Conservation (phyloP, 2,329 filamentous ascomycete genomes). For the Colletotrichum chrysophilum region DNA sequence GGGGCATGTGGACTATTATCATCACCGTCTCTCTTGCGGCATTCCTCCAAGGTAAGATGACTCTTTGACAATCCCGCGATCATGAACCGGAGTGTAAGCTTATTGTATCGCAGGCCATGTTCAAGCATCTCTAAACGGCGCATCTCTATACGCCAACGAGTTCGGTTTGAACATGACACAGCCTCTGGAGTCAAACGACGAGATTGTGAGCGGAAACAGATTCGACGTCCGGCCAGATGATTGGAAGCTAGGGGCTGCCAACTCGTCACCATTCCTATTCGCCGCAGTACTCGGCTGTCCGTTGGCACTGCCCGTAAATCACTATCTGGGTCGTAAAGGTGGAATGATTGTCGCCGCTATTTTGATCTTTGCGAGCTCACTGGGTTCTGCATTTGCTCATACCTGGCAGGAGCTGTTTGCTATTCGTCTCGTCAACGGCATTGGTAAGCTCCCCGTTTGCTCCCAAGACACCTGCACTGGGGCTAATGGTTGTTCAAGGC, state of each 20-base stretch:
- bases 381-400: conserved; percentile 38
- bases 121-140: conserved; percentile 48
- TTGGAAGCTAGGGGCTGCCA: conserved; percentile 45
- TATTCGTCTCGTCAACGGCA: conserved; percentile 41
- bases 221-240: conserved; percentile 25
- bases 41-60: conserved; percentile 39
- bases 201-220: background rate
- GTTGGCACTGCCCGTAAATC: conserved; percentile 44
- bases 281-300: conserved; percentile 44
- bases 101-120: conserved; percentile 34
- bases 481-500: conserved; percentile 26
- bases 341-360: conserved; percentile 43
- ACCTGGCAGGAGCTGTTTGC: conserved; percentile 37
- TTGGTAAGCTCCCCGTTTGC: conserved; percentile 33
- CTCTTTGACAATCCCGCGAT: background rate
- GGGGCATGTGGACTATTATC: conserved; percentile 43
- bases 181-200: background rate
- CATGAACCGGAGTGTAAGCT: background rate
- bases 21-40: conserved; percentile 48
- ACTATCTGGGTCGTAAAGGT: conserved; percentile 43
- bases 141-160: conserved; percentile 33
- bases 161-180: background rate
- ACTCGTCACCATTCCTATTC: conserved; percentile 43
- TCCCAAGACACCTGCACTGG: background rate
- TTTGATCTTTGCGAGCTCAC: conserved; percentile 43